Evolutionary conservation across 345 rosid species (phyloP), one percentile per base, ranked within the genome.

Genomic region (Litchi chinensis): DNA sequence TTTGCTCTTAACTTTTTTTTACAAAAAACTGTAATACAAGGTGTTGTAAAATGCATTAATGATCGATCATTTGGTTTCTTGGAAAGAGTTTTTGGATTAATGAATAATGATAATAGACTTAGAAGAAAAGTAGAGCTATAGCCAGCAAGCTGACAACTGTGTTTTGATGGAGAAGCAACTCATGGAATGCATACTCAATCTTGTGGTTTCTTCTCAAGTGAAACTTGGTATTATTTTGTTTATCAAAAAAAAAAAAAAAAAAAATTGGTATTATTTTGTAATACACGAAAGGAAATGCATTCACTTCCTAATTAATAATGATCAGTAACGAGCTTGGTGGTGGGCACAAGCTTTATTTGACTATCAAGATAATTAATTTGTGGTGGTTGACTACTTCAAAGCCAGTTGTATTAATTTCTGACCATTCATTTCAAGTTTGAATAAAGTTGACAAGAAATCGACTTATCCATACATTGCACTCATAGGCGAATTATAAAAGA

Each of bases 111-210:
- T 74, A 6, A 15, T 40, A 73, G 67, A 65, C 83, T 68, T 82
- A 57, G 82, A 77, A 82, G 87, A 77, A 75, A 83, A 81, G 88
- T 77, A 70, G 79, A 50, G 18, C 56, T 50, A 81, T 75, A n/a
- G 21, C 19, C 50, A 21, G 79, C 79, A 84, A 81, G 43, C 65
- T 78, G 65, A 80, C 52, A 66, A 15, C 13, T 71, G 28, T 59
- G 66, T 15, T 52, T 24, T 78, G 81, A 63, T 68, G 12, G 76
- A 41, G 32, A 60, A 50, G 76, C 56, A 60, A 40, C 12, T 19
- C 62, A 21, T 75, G 68, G 26, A 9, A 65, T 19, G 65, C 65
- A 60, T 60, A 60, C 24, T 65, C 41, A 24, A 75, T 64, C 26
- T 10, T 9, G 37, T 32, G 52, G 65, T 66, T 67, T 66, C 65